Evolutionary conservation across 2,329 filamentous ascomycete genomes (phyloP), one percentile per base, ranked within the genome.

Genomic region (Neurospora sp.): DNA sequence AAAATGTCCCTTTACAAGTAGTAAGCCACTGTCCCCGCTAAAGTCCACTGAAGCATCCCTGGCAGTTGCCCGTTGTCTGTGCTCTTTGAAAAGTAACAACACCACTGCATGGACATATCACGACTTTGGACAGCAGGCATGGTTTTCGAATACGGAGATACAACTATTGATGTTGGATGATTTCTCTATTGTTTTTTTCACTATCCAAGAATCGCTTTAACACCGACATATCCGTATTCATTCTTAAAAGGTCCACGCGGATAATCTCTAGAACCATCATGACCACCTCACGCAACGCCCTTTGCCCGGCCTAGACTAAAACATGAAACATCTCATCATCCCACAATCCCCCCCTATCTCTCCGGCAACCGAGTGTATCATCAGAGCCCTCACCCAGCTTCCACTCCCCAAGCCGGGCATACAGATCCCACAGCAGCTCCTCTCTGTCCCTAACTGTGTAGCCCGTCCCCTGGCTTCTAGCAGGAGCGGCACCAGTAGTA

Each of bases 391-490:
- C 41, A 28, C 36, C 68, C 67, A 75, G 28, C 37, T 75, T 75
- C 81, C 81, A 83, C 52, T 74, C 74, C 39, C 68, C 71, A 12
- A 79, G 69, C 69, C 78, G 74, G 38, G 75, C 76, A 37, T 75
- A 71, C 69, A 83, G 69, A 66, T 77, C 78, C 23, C 71, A 67
- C n/a, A 78, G 43, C 65, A 83, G 70, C 10, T 74, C 73, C 15
- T 72, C 71, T 68, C 69, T 70, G 12, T 78, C 71, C 80, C 80
- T 83, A 11, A 73, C 73, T 8, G 43, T 69, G 66, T 75, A 77
- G 0, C 68, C 70, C 8, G 70, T 71, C n/a, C 76, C 76, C 6
- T 73, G 69, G 28, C 70, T 67, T 38, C 40, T 33, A 62, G 52
- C 23, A 4, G 52, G 52, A 36, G 23, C 6, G 52, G 52, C 28